Percentiles rank a stretch among this genome's conserved stretches.
Evolutionary conservation across 345 rosid genomes (phyloP).

Genomic region (Populus simonii): DNA sequence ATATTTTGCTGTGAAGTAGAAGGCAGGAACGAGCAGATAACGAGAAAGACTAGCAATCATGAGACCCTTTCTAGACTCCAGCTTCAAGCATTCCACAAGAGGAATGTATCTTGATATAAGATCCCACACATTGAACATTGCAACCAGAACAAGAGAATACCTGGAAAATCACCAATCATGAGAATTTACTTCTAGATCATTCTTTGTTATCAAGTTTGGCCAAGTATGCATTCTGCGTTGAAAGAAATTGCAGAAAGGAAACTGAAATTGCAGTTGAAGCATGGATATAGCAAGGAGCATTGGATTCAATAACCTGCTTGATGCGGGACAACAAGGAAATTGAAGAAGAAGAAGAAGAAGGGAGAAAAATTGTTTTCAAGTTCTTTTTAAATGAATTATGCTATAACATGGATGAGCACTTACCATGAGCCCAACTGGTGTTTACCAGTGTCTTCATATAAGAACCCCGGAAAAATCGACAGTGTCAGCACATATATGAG

Average conservation of each 20-base stretch:
- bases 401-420: neutral
- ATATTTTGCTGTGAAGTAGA: conserved; percentile 78
- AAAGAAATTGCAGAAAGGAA: no score
- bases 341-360: no score
- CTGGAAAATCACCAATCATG: conserved; percentile 25
- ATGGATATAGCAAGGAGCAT: no score
- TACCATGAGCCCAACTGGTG: conserved; percentile 65
- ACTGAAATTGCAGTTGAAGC: no score
- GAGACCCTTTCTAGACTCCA: conserved; percentile 66
- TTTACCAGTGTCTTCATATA: conserved; percentile 71
- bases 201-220: no score
- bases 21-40: conserved; percentile 60
- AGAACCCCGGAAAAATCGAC: conserved; percentile 81
- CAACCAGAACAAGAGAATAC: conserved; percentile 68
- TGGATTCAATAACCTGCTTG: no score
- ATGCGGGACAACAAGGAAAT: no score
- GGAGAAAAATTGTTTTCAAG: no score
- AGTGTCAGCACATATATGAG: conserved; percentile 66
- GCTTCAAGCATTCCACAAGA: conserved; percentile 44
- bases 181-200: neutral
- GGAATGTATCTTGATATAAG: conserved; percentile 63
- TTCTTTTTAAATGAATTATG: no score
- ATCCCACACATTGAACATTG: conserved; percentile 66
- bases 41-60: conserved; percentile 51
- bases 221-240: no score